Conservation (phyloP, 441 rosid genomes). For the Brassica hybrid region DNA sequence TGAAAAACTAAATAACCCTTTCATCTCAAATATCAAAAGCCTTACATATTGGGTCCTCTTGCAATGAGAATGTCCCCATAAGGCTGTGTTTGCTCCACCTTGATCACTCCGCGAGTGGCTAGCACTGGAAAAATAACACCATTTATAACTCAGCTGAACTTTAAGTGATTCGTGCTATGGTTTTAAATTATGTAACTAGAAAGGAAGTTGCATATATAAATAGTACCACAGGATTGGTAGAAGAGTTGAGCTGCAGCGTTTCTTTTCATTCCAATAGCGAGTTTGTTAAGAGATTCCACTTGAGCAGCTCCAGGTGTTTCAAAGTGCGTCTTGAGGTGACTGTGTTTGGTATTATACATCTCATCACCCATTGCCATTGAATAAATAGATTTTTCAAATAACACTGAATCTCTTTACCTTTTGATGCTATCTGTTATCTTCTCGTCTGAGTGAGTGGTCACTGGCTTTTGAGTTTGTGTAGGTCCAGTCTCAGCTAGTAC, state of each 20-base stretch:
- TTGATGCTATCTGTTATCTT: slow-evolving; percentile 69
- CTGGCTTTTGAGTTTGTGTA: slow-evolving; percentile 66
- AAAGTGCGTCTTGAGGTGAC: slow-evolving; percentile 84
- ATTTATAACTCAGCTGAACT: too few species aligned
- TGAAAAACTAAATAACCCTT: not conserved
- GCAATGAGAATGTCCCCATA: slow-evolving; percentile 78
- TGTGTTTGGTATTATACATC: slow-evolving; percentile 39
- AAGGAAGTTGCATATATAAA: too few species aligned
- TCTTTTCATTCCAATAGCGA: slow-evolving; percentile 40
- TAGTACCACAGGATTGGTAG: too few species aligned
- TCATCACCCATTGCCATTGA: slow-evolving; percentile 10
- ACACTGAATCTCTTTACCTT: slow-evolving; percentile 46
- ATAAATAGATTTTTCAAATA: not conserved
- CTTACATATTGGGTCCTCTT: slow-evolving; percentile 66
- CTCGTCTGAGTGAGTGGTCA: slow-evolving; percentile 53
- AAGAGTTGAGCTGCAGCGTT: too few species aligned
- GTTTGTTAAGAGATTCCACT: slow-evolving; percentile 69
- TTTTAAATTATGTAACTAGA: too few species aligned
- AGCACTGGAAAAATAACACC: slow-evolving; percentile 56
- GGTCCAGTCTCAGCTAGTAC: slow-evolving; percentile 76
- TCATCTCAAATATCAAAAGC: slow-evolving; percentile 4
- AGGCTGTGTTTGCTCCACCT: slow-evolving; percentile 64
- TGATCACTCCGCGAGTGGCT: slow-evolving; percentile 60
- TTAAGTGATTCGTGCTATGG: too few species aligned
- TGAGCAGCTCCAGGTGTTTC: slow-evolving; percentile 76